Percentiles rank a stretch among this genome's conserved stretches.
These are phyloP conservation scores for Polytrichum commune DNA, from an alignment of 225 moss, liverwort and hornwort genomes.

Conservation along the genomic window DNA sequence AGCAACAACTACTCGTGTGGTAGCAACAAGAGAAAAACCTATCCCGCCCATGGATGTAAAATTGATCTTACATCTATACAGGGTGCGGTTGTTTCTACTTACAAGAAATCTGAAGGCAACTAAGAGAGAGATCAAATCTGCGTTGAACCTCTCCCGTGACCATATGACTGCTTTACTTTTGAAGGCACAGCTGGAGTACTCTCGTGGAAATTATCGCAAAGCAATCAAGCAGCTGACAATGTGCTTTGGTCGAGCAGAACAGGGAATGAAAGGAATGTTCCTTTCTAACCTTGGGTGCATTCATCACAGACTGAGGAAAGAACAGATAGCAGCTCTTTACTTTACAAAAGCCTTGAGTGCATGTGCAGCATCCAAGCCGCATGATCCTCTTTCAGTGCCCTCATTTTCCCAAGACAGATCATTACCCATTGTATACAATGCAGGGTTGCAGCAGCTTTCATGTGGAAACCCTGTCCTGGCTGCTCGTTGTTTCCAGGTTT, in stretches of 20 bases:
- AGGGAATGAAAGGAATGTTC: slow-evolving; percentile 52
- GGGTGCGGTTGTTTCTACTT: slow-evolving; percentile 79
- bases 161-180: slow-evolving; percentile 71
- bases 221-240: slow-evolving; percentile 86
- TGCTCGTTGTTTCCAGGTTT: slow-evolving; percentile 84
- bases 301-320: slow-evolving; percentile 81
- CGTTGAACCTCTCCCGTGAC: slow-evolving; percentile 55
- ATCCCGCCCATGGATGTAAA: slow-evolving; percentile 80
- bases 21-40: slow-evolving; percentile 57
- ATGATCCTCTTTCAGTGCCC: slow-evolving; percentile 49
- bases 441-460: slow-evolving; percentile 87
- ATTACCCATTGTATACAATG: slow-evolving; percentile 77
- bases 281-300: slow-evolving; percentile 91
- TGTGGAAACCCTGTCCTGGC: slow-evolving; percentile 80
- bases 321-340: slow-evolving; percentile 80
- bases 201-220: slow-evolving; percentile 87
- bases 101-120: slow-evolving; percentile 85
- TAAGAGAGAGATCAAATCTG: slow-evolving; percentile 87
- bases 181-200: slow-evolving; percentile 88
- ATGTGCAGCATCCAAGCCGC: slow-evolving; percentile 41
- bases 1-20: slow-evolving; percentile 16
- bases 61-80: slow-evolving; percentile 84
- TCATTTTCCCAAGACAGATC: slow-evolving; percentile 83
- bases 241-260: slow-evolving; percentile 77
- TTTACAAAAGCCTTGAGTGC: slow-evolving; percentile 78